Evolutionary conservation across 2,329 filamentous ascomycete genomes (phyloP), one percentile per base, ranked within the genome.

Genomic region (Blumeria graminis): DNA sequence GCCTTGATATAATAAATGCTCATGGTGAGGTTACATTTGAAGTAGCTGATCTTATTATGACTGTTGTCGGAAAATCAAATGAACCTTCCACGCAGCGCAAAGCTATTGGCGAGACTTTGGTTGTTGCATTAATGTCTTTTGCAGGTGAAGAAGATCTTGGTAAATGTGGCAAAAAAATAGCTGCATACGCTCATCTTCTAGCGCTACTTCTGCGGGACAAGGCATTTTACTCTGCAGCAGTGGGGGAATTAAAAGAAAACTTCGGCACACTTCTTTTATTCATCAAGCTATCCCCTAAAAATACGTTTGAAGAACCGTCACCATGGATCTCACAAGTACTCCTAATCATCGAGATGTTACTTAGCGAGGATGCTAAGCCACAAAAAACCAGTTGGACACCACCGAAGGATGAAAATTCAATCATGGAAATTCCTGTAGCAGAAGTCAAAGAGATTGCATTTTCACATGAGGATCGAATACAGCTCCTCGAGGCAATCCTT

Each of bases 271-370:
- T 95, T 59, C 74, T 94, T 33, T 75, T 73, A 1, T 95, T 95
- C 67, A 77, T 98, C 62, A 82, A 84, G 63, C 71, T 88, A 3
- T 73, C 78, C 5, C 71, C 78, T 0, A 77, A 81, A 32, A 77
- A 82, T 57, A 74, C 83, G 3, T 71, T 76, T 0, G 86, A 94
- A 53, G 84, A 92, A 58, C 73, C 87, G n/a, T 85, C 88, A 4
- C 85, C 87, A 1, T 98, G 90, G 88, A 83, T 96, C 60, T 85
- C 87, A 11, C 89, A 92, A 64, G 80, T 96, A 35, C 73, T 98
- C 36, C 75, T 96, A 14, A 84, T 98, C 54, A 75, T 96, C 53
- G 92, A 99, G 71, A 85, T 85, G 56, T 73, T 96, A 35, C 73
- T 98, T n/a, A 83, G 84, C 13, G 85, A 94, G 63, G 92, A 96